phyloP scores from a whole-genome alignment of 2,329 filamentous ascomycete genomes.

The Cadophora gregata region DNA sequence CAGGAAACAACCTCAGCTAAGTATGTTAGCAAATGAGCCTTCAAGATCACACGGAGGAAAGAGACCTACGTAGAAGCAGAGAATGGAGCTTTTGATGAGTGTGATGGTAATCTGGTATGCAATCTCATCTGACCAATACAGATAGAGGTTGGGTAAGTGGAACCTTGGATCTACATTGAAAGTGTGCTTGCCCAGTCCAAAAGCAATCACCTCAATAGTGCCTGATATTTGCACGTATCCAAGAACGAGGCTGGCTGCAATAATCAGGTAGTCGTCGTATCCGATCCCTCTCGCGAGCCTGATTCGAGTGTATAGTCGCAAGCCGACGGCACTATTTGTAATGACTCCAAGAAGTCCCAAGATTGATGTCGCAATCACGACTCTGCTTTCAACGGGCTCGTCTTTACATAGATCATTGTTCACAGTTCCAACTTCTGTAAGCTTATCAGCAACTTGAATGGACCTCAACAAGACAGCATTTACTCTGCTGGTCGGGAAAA shows the following conservation, averaged over 20 bases:
- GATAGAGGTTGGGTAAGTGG: not conserved
- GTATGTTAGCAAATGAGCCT: not conserved
- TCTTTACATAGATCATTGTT: conserved; percentile 8
- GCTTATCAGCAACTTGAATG: not conserved
- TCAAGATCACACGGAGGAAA: not conserved
- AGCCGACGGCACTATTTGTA: not conserved
- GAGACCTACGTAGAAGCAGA: conserved; percentile 10
- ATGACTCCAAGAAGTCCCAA: conserved; percentile 2
- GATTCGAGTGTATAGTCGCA: conserved; percentile 5
- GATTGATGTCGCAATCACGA: not conserved
- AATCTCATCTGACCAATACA: conserved; percentile 15
- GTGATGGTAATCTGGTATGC: conserved; percentile 11
- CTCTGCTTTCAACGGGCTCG: conserved; percentile 1
- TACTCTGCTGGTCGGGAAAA: conserved; percentile 15
- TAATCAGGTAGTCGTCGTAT: conserved; percentile 14
- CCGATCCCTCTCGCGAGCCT: conserved; percentile 2
- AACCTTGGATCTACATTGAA: conserved; percentile 16
- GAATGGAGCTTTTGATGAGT: conserved; percentile 9
- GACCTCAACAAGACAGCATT: not conserved
- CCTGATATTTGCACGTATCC: conserved; percentile 8
- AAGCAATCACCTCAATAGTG: not conserved
- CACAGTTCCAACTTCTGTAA: not conserved
- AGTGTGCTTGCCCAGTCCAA: conserved; percentile 9
- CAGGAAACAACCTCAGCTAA: conserved; percentile 12
- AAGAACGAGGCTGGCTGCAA: not conserved